Conservation (phyloP, 768 basidiomycete genomes). For the Sporobolomyces phaffii region DNA sequence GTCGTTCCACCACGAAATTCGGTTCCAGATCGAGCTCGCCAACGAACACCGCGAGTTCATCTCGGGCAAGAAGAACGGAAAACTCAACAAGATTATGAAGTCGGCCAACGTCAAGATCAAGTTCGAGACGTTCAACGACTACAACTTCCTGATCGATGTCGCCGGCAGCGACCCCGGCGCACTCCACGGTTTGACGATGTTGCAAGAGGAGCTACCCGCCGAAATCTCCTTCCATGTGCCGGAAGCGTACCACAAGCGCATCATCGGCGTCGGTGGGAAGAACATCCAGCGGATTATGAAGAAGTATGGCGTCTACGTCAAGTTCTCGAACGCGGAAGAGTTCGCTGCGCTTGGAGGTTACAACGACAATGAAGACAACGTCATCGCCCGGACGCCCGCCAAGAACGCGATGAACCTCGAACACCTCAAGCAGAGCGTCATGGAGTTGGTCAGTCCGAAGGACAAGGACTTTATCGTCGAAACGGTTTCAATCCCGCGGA, state of each 20-base stretch:
- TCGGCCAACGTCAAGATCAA: constrained; percentile 95
- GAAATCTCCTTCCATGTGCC: constrained; percentile 99
- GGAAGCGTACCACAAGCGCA: constrained; percentile 95
- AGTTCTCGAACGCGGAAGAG: constrained; percentile 96
- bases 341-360: constrained; percentile 91
- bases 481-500: constrained; percentile 83
- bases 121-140: constrained; percentile 89
- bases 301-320: constrained; percentile 98
- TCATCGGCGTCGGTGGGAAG: constrained; percentile 94
- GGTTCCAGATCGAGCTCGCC: constrained; percentile 94
- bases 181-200: constrained; percentile 74
- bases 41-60: constrained; percentile 99
- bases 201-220: constrained; percentile 96
- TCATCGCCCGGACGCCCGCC: constrained; percentile 92
- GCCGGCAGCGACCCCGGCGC: constrained; percentile 52
- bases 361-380: constrained; percentile 96
- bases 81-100: constrained; percentile 99
- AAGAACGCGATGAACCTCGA: constrained; percentile 95
- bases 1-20: constrained; percentile 94
- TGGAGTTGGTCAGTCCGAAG: constrained; percentile 97
- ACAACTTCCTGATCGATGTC: constrained; percentile 44
- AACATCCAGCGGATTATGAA: constrained; percentile 99
- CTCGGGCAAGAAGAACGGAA: constrained; percentile 98
- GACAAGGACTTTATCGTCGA: constrained; percentile 96
- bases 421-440: constrained; percentile 87